A percentile compares a stretch with the other conserved stretches of the same genome.
phyloP scores from a whole-genome alignment of 2,329 filamentous ascomycete species.

The Cordyceps pruinosa region DNA sequence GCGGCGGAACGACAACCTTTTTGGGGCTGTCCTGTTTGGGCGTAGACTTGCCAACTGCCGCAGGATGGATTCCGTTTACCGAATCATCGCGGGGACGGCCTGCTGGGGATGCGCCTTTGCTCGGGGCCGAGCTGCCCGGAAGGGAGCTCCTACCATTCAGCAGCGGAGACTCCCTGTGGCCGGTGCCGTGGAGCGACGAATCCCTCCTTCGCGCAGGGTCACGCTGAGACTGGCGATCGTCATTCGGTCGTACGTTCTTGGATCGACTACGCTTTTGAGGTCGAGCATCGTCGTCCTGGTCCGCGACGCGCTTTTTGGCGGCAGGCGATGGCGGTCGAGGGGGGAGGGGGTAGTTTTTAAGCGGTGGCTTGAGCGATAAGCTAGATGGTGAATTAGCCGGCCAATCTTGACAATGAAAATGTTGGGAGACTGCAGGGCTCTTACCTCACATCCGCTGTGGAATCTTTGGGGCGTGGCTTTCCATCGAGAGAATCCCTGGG shows the following conservation, averaged over 20 bases:
- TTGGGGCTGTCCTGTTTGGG: conserved; percentile 32
- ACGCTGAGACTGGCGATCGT: conserved; percentile 26
- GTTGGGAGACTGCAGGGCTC: not conserved
- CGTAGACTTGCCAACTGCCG: conserved; percentile 26
- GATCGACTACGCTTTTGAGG: conserved; percentile 40
- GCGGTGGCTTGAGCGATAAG: conserved; percentile 31
- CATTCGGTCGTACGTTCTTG: conserved; percentile 27
- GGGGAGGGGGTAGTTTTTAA: conserved; percentile 24
- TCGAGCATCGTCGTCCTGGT: conserved; percentile 37
- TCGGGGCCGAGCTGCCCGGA: conserved; percentile 23
- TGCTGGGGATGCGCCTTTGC: conserved; percentile 27
- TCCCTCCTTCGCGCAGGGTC: conserved; percentile 28
- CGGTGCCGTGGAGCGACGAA: conserved; percentile 16
- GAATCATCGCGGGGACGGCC: conserved; percentile 34
- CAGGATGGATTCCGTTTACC: conserved; percentile 35
- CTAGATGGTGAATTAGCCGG: conserved; percentile 18
- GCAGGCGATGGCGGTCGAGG: conserved; percentile 36
- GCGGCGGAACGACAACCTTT: conserved; percentile 40
- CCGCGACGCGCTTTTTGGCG: conserved; percentile 40
- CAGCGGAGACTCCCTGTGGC: conserved; percentile 25
- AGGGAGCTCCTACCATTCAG: conserved; percentile 31
- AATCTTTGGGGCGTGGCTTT: conserved; percentile 26
- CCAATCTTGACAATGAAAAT: not conserved
- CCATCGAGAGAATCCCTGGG: conserved; percentile 20
- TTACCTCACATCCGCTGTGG: conserved; percentile 26